Base-by-base conservation (phyloP, 2,329 filamentous ascomycete genomes). In the Epichloe scottii region DNA sequence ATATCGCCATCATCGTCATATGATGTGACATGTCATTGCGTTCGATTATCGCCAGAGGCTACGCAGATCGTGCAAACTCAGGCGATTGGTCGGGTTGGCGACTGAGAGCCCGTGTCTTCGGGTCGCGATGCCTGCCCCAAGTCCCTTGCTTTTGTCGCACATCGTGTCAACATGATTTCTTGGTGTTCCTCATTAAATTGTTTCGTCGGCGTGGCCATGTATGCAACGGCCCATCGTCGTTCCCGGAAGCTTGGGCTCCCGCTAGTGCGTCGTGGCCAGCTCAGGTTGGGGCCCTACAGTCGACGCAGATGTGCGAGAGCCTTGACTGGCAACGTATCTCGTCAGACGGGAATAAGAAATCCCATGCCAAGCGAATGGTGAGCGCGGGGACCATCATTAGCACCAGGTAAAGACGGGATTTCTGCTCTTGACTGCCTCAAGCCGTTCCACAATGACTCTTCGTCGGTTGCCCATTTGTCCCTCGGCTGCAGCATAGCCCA, bases 371-470 rank as follows among this genome's bases (percentile, higher is more conserved):
- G 35, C 35, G 1, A 37, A 5, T 4, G 35, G 11, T 41, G 39
- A 11, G 21, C 19, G n/a, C 11, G 11, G 19, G 6, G 14, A 14
- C 23, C 23, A 19, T 23, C 7, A 19, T 46, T 30, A 97, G 73
- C 93, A 98, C 87, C 93, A 98, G 43, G 87, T 95, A 68, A 98
- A 98, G 34, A 98, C 89, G 2, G 93, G 93, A 64, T 95, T 94
- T 65, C 85, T 86, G 63, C 84, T 88, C 76, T 97, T 97, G 55
- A 98, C 93, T 54, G 91, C 87, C 73, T 98, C 93, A 53, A 98
- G 71, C 56, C 93, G 77, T 74, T 98, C 93, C 46, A 98, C 90
- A 73, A 98, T 97, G 46, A 98, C 93, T 68, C 93, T 95, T 60
- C 90, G 80, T 65, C 86, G 83, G 61, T 89, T 87, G 12, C 87